These are phyloP conservation scores for Moelleriella libera DNA, from an alignment of 2,329 filamentous ascomycete genomes.

Conservation along the genomic window DNA sequence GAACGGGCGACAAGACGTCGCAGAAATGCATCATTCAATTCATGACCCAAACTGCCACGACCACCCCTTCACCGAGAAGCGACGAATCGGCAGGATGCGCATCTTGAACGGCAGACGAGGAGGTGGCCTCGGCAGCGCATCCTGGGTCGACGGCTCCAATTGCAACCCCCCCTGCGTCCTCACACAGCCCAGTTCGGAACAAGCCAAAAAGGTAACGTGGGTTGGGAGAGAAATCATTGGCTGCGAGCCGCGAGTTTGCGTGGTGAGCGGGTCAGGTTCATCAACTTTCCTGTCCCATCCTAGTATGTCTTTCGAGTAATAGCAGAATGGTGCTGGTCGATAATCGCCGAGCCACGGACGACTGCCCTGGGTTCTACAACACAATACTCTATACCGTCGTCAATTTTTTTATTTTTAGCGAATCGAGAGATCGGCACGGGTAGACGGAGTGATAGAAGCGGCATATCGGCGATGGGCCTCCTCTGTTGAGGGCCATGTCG, in stretches of 20 bases:
- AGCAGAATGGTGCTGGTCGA: neutral
- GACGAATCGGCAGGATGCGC: neutral
- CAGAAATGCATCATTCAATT: neutral
- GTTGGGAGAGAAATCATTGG: neutral
- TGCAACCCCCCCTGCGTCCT: neutral
- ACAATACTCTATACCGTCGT: too few species aligned
- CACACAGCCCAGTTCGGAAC: neutral
- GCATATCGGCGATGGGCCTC: too few species aligned
- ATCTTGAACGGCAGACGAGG: neutral
- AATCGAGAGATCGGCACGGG: neutral
- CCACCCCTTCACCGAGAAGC: neutral
- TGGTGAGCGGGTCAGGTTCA: too few species aligned
- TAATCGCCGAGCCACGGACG: neutral
- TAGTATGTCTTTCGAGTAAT: neutral
- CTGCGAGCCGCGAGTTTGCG: too few species aligned
- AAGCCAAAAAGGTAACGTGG: neutral
- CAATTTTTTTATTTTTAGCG: neutral
- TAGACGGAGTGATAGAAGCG: too few species aligned
- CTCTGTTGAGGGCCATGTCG: too few species aligned
- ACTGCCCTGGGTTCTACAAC: too few species aligned
- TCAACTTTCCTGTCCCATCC: neutral
- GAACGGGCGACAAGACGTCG: neutral
- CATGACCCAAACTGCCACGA: neutral
- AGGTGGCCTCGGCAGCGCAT: neutral
- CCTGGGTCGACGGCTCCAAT: neutral